phyloP scores from a whole-genome alignment of 164 flowering plant genomes.

The Pachysandra terminalis region DNA sequence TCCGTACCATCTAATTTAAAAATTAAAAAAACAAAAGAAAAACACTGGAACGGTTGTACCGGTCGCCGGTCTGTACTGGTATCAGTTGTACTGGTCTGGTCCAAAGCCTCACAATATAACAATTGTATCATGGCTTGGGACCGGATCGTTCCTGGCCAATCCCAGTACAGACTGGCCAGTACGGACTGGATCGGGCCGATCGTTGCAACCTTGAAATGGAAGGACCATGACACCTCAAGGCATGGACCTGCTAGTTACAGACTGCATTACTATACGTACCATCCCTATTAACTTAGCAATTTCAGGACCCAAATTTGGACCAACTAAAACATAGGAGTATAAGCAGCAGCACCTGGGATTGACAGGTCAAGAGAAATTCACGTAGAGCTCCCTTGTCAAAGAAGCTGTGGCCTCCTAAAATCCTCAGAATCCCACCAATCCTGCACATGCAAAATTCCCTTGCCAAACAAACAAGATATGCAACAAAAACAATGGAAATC shows the following conservation, averaged over 20 bases:
- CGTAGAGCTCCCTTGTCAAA: conserved; percentile 53
- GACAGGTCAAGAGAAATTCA: conserved; percentile 65
- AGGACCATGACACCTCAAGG: neutral
- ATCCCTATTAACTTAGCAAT: neutral
- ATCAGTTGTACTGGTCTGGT: no score
- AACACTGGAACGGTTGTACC: no score
- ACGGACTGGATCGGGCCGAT: no score
- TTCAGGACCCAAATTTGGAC: neutral
- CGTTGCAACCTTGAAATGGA: no score
- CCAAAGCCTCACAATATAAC: no score
- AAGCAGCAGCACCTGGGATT: conserved; percentile 52
- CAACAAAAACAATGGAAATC: neutral
- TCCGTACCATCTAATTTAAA: no score
- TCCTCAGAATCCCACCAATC: conserved; percentile 75
- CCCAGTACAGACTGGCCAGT: no score
- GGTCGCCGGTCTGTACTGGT: no score
- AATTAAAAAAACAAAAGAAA: no score
- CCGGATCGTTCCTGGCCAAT: no score
- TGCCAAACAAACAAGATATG: conserved; percentile 12
- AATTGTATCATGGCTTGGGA: no score
- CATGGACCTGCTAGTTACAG: no score
- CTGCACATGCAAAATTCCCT: conserved; percentile 29
- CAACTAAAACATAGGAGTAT: conserved; percentile 4
- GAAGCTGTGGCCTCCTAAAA: conserved; percentile 63
- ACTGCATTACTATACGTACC: neutral